Conservation (phyloP, 805 yeast species). For the Kluyveromyces starmeri region DNA sequence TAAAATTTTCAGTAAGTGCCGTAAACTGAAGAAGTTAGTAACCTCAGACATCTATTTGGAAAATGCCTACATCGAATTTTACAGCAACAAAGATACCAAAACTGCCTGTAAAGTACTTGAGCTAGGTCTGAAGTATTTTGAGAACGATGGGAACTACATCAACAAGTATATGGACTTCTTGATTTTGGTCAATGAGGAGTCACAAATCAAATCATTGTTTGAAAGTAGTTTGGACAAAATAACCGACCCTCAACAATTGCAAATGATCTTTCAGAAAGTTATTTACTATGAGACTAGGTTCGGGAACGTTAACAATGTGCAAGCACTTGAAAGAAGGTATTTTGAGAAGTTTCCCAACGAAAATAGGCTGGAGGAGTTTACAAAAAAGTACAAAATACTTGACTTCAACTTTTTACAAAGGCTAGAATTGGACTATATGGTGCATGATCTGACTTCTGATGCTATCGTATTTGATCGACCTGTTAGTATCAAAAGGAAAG, state of each 20-base stretch:
- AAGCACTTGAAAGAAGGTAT: constrained; percentile 58
- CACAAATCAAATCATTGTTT: constrained; percentile 69
- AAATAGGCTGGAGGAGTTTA: constrained; percentile 28
- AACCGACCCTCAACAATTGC: constrained; percentile 28
- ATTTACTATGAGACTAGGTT: constrained; percentile 59
- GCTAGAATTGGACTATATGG: constrained; percentile 29
- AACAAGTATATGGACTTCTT: constrained; percentile 65
- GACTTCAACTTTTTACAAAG: constrained; percentile 27
- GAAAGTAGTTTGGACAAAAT: constrained; percentile 61
- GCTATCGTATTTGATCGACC: neutral
- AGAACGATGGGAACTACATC: constrained; percentile 51
- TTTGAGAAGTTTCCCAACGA: constrained; percentile 57
- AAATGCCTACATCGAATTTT: constrained; percentile 72
- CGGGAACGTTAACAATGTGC: constrained; percentile 62
- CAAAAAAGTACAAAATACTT: constrained; percentile 31
- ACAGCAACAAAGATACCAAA: constrained; percentile 51
- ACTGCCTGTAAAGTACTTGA: constrained; percentile 73
- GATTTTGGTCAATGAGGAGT: constrained; percentile 57
- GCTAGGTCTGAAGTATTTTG: constrained; percentile 55
- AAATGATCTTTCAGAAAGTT: constrained; percentile 47
- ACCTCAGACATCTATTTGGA: constrained; percentile 75
- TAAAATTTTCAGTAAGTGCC: constrained; percentile 55
- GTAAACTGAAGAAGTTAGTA: constrained; percentile 45
- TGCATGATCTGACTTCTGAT: constrained; percentile 10
- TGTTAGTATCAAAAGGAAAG: constrained; percentile 3